Base-by-base conservation (phyloP, 192 early-diverging fungal genomes). In the Backusella luteola region DNA sequence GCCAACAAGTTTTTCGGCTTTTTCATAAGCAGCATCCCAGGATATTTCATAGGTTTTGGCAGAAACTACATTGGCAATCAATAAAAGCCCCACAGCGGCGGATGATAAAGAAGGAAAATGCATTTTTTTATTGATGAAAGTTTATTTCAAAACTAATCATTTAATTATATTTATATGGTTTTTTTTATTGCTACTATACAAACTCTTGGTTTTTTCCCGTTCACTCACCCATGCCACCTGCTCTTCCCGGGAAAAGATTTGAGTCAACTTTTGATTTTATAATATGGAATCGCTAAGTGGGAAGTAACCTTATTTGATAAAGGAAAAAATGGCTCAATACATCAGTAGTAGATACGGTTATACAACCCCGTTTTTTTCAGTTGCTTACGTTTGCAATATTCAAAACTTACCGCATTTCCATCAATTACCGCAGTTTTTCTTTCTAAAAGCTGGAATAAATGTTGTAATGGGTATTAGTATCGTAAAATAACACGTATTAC, bases 1-100 rank as follows among this genome's bases (percentile, higher is more conserved):
- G 34, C 69, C 46, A 21, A 90, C 81, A 29, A 77, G 68, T 42
- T 32, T 46, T 38, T 73, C 67, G 23, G 80, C 80, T 53, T 73
- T 67, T 34, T 32, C n/a, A 19, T 81, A 77, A n/a, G 80, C 80
- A 19, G 21, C 71, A 38, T 76, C 63, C 80, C 80, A 81, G 23
- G 73, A 73, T 15, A 77, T 63, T 23, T 59, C 59, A 15, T 66
- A 36, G 2, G 2, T 19, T 34, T n/a, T 35, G 17, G 67, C 67
- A 36, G 34, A 34, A 38, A 69, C 67, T 8, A 35, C 34, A n/a
- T 69, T 69, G n/a, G n/a, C 6, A 38, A 34, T 34, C 34, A 69
- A 35, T 8, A 69, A n/a, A 21, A 69, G 67, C 6, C 34, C 36
- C 17, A 69, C 21, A 19, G 36, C 67, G 2, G 67, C 34, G 4